phyloP scores from a whole-genome alignment of 2,329 filamentous ascomycete species.

The Cordyceps fumosorosea region DNA sequence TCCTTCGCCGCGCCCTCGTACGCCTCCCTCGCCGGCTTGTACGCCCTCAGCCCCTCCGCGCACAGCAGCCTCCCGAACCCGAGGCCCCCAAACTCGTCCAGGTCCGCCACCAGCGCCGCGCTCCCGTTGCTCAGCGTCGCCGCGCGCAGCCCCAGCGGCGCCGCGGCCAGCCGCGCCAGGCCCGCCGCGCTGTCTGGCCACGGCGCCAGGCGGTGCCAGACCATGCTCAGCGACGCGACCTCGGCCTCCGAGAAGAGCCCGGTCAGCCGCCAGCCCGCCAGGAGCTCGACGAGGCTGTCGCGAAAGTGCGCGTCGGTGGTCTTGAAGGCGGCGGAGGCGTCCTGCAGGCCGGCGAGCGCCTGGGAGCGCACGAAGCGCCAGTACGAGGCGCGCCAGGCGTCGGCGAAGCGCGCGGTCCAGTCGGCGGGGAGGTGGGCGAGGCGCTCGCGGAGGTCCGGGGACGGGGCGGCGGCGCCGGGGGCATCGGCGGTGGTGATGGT shows the following conservation, averaged over 20 bases:
- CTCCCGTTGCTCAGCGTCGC: constrained; percentile 74
- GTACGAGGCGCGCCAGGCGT: constrained; percentile 65
- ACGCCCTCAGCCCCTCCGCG: constrained; percentile 64
- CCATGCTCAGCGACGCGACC: constrained; percentile 54
- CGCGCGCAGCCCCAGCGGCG: constrained; percentile 37
- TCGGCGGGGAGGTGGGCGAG: constrained; percentile 44
- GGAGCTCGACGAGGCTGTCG: constrained; percentile 52
- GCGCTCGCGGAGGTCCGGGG: constrained; percentile 39
- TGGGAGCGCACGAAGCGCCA: constrained; percentile 50
- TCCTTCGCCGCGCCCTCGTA: constrained; percentile 61
- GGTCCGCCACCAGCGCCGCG: constrained; percentile 55
- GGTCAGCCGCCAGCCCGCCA: constrained; percentile 48
- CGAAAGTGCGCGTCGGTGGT: constrained; percentile 68
- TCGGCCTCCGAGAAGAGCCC: constrained; percentile 58
- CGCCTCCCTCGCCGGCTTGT: constrained; percentile 64
- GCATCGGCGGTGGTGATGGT: too few species aligned
- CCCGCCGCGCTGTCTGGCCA: constrained; percentile 60
- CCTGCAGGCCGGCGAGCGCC: constrained; percentile 29
- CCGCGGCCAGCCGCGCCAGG: constrained; percentile 43
- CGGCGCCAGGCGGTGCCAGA: constrained; percentile 66
- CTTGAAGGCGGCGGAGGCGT: constrained; percentile 45
- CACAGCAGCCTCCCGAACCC: constrained; percentile 58
- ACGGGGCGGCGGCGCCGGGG: constrained; percentile 26
- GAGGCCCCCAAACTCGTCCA: constrained; percentile 51
- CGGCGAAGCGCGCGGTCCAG: constrained; percentile 43